phyloP scores from a whole-genome alignment of 495 filamentous ascomycete genomes.

The Immersiella caudata region DNA sequence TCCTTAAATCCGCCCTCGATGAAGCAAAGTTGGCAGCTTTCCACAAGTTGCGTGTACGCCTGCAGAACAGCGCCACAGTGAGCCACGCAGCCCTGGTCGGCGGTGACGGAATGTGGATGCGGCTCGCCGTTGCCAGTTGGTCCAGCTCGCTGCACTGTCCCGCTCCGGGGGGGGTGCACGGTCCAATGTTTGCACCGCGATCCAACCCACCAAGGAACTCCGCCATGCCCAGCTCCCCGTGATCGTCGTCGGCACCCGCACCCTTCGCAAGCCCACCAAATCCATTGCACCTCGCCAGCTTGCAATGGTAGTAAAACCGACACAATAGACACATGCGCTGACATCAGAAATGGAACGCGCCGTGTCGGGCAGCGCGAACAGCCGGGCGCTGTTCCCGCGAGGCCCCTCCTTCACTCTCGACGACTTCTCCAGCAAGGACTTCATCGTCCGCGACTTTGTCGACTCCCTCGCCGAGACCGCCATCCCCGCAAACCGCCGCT shows the following conservation, averaged over 20 bases:
- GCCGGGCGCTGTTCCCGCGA: constrained; percentile 71
- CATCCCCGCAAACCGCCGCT: constrained; percentile 73
- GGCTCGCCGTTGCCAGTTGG: not conserved
- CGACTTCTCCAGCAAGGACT: constrained; percentile 88
- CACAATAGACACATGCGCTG: not conserved
- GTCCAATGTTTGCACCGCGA: not conserved
- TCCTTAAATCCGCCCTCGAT: not conserved
- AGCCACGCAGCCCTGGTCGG: constrained; percentile 4
- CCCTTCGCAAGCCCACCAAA: not conserved
- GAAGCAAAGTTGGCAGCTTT: constrained; percentile 14
- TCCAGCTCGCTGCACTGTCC: not conserved
- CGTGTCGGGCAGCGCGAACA: constrained; percentile 48
- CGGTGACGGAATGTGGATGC: constrained; percentile 12
- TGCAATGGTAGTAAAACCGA: not conserved
- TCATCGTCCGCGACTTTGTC: constrained; percentile 97
- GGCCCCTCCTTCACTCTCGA: constrained; percentile 83
- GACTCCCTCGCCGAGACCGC: constrained; percentile 88
- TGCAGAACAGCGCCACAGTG: not conserved
- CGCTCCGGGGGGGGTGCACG: not conserved
- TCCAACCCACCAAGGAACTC: not conserved
- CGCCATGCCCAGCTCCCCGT: not conserved
- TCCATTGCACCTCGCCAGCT: not conserved
- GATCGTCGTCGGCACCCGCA: not conserved
- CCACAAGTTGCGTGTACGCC: constrained; percentile 9
- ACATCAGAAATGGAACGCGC: constrained; percentile 44